Percentiles rank a stretch among this genome's conserved stretches.
These are phyloP conservation scores for Phyllosticta citrichinensis DNA, from an alignment of 2,329 filamentous ascomycete genomes.

Conservation along the genomic window DNA sequence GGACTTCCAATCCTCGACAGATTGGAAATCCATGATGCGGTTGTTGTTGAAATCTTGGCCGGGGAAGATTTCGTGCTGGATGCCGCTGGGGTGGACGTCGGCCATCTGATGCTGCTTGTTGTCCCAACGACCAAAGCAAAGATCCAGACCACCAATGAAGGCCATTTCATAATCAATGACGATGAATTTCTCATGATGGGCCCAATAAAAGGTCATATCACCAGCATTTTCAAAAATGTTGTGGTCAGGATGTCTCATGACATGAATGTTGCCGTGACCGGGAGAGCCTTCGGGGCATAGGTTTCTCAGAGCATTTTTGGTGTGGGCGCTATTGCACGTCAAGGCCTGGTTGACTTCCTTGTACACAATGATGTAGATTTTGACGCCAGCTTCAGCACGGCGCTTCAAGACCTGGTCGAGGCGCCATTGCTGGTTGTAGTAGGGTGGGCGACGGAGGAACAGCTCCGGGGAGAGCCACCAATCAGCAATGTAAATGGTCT, in stretches of 20 bases:
- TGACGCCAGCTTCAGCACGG: constrained; percentile 81
- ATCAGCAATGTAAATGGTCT: constrained; percentile 90
- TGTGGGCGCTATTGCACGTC: constrained; percentile 87
- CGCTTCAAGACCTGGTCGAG: constrained; percentile 81
- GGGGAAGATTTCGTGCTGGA: constrained; percentile 78
- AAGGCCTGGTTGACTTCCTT: constrained; percentile 59
- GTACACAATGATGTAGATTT: constrained; percentile 90
- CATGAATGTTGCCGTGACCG: constrained; percentile 77
- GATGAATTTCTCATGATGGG: constrained; percentile 96
- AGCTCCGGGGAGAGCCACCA: constrained; percentile 94
- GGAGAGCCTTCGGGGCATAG: constrained; percentile 74
- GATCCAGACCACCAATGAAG: constrained; percentile 87
- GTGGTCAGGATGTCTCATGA: constrained; percentile 90
- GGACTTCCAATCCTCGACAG: constrained; percentile 81
- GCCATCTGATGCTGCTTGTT: constrained; percentile 72
- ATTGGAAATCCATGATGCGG: constrained; percentile 88
- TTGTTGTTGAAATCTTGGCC: constrained; percentile 99
- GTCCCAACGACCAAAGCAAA: constrained; percentile 96
- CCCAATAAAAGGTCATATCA: constrained; percentile 97
- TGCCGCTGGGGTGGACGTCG: constrained; percentile 76
- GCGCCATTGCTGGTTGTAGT: constrained; percentile 73
- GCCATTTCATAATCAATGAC: constrained; percentile 85
- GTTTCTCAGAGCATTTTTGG: constrained; percentile 71
- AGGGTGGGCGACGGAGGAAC: constrained; percentile 76
- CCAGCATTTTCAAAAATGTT: constrained; percentile 88